Evolutionary conservation across 1,139 yeast genomes (phyloP).

Genomic region (Protomyces macrosporus): DNA sequence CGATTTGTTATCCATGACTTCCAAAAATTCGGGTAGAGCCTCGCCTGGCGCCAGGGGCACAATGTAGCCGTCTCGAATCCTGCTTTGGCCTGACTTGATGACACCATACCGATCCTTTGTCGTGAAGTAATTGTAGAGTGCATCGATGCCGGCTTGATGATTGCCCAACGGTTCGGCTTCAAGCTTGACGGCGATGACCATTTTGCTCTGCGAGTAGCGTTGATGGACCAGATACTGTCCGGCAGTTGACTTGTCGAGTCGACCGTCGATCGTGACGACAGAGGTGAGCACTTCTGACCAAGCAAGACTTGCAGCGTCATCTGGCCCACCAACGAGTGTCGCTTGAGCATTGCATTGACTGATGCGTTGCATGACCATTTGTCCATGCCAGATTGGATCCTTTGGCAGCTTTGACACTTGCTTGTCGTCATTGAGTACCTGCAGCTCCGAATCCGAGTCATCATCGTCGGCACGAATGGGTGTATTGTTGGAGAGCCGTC

Average conservation of each 20-base stretch:
- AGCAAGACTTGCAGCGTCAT: slow-evolving; percentile 29
- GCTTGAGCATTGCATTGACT: slow-evolving; percentile 48
- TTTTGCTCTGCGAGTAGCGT: slow-evolving; percentile 48
- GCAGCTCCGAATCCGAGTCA: neutral
- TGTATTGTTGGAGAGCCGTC: neutral
- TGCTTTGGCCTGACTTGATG: slow-evolving; percentile 42
- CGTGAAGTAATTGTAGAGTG: slow-evolving; percentile 52
- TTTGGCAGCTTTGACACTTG: neutral
- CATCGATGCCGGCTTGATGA: slow-evolving; percentile 42
- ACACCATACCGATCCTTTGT: slow-evolving; percentile 57
- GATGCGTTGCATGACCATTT: slow-evolving; percentile 52
- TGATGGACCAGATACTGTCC: slow-evolving; percentile 48
- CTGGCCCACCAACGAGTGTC: slow-evolving; percentile 45
- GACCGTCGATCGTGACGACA: slow-evolving; percentile 53
- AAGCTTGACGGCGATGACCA: slow-evolving; percentile 49
- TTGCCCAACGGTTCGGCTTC: slow-evolving; percentile 34
- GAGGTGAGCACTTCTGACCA: slow-evolving; percentile 31
- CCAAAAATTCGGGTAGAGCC: slow-evolving; percentile 37
- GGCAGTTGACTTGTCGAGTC: slow-evolving; percentile 53
- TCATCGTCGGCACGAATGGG: neutral
- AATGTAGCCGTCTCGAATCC: slow-evolving; percentile 62
- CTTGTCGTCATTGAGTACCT: neutral
- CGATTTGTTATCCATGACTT: slow-evolving; percentile 10
- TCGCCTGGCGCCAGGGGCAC: slow-evolving; percentile 43
- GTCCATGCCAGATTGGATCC: slow-evolving; percentile 51